Conservation (phyloP, 176 grass and related monocot genomes). For the sorghum (Sorghum bicolor) region DNA sequence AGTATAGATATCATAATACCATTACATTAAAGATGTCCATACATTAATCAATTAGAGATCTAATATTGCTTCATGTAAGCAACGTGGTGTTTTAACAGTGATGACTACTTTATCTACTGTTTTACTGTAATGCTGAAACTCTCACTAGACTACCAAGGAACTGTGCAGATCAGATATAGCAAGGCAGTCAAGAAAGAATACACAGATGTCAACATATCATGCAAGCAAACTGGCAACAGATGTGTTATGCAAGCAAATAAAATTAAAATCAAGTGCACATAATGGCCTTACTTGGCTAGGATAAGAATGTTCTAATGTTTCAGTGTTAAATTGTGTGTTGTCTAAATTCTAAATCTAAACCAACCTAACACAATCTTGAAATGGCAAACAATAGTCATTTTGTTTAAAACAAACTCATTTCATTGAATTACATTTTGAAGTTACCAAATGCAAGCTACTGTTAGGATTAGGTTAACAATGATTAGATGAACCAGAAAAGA, state of each 20-base stretch:
- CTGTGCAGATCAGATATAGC: background rate
- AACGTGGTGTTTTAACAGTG: slow-evolving; percentile 31
- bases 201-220: slow-evolving; percentile 1
- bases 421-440: background rate
- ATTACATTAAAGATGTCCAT: slow-evolving; percentile 45
- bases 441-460: slow-evolving; percentile 1
- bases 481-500: slow-evolving; percentile 13
- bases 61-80: slow-evolving; percentile 8
- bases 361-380: background rate
- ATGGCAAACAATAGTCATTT: too few species aligned
- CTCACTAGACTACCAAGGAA: background rate
- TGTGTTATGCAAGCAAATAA: slow-evolving; percentile 17
- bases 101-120: slow-evolving; percentile 7
- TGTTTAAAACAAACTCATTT: background rate
- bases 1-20: slow-evolving; percentile 22
- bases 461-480: background rate
- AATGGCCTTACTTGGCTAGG: background rate
- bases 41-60: slow-evolving; percentile 32
- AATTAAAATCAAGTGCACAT: slow-evolving; percentile 5
- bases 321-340: background rate
- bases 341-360: background rate
- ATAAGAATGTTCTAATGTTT: background rate
- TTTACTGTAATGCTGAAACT: slow-evolving; percentile 23
- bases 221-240: slow-evolving; percentile 25
- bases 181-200: slow-evolving; percentile 22